Percentiles rank a stretch among this genome's conserved stretches.
Conservation (phyloP, 345 rosid genomes). For the Acer negundo region DNA sequence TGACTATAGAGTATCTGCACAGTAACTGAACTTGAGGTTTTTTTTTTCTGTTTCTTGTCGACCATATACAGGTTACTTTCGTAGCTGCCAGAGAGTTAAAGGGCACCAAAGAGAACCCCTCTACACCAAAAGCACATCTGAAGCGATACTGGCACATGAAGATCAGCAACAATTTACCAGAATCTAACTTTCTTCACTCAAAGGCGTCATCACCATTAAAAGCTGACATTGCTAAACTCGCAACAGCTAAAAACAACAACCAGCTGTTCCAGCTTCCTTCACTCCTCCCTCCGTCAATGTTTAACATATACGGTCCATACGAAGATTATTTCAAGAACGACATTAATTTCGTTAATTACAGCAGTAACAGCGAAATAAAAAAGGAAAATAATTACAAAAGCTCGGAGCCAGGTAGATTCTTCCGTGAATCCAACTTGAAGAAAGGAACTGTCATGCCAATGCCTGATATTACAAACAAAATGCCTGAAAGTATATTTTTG, state of each 20-base stretch:
- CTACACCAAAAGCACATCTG: slow-evolving; percentile 73
- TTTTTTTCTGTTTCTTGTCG: not conserved
- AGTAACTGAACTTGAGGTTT: not conserved
- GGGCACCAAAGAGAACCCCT: slow-evolving; percentile 49
- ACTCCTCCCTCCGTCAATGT: no score
- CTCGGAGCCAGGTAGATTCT: not conserved
- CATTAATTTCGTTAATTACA: not conserved
- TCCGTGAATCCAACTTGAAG: not conserved
- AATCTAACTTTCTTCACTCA: slow-evolving; percentile 62
- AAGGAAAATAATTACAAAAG: no score
- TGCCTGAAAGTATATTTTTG: not conserved
- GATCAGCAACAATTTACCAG: slow-evolving; percentile 46
- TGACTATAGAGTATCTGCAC: no score
- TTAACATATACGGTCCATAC: no score
- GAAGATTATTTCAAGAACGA: not conserved
- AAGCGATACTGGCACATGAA: slow-evolving; percentile 87
- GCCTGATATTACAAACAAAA: not conserved
- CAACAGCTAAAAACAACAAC: slow-evolving; percentile 22
- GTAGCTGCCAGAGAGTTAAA: no score
- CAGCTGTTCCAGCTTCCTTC: not conserved
- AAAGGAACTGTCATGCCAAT: not conserved
- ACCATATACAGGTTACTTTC: no score
- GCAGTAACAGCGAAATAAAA: not conserved
- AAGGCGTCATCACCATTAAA: slow-evolving; percentile 67
- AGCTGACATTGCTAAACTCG: slow-evolving; percentile 75